Evolutionary conservation across 2,329 filamentous ascomycete species (phyloP), one percentile per base, ranked within the genome.

Genomic region (Trichoderma hamatum): DNA sequence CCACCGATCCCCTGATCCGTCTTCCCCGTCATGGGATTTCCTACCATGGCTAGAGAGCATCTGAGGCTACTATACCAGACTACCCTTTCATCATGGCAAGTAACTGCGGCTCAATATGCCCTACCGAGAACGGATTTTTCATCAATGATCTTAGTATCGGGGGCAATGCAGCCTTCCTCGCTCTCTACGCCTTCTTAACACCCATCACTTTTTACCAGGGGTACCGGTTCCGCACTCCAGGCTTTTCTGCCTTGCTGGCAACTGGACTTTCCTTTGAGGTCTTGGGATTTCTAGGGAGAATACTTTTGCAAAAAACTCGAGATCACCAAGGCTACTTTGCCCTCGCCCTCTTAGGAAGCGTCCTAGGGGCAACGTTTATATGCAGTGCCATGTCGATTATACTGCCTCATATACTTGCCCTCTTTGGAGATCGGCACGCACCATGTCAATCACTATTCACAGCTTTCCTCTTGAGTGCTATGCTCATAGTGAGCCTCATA

Each of bases 331-430:
- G 75, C 3, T 80, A 76, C 69, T 84, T 85, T 70, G 75, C 80
- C 13, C 71, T 86, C 5, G 84, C 78, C 68, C 74, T 86, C 36
- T 71, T 84, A 14, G 84, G 84, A 21, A 84, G 83, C 1, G 75
- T 82, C 24, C 74, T 84, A 43, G 85, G 84, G 1, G 82, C 84
- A 19, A 82, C 81, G 2, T 76, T 84, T 49, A 79, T 85, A 70
- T 80, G 79, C 13, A 76, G 78, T 13, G 80, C 83, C 30, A 75
- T 85, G 32, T 85, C 83, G 65, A 74, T 81, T 26, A 72, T 83
- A 9, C 74, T 86, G 21, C 84, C 84, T 2, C 83, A 83, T 55
- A 75, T 85, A 26, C 75, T 86, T 43, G 75, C 78, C 9, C 72
- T 86, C 5, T 86, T 85, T 69, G 84, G 84, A 24, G 78, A 81